These are phyloP conservation scores for Fusarium domesticum DNA, from an alignment of 2,329 filamentous ascomycete genomes.

Conservation along the genomic window DNA sequence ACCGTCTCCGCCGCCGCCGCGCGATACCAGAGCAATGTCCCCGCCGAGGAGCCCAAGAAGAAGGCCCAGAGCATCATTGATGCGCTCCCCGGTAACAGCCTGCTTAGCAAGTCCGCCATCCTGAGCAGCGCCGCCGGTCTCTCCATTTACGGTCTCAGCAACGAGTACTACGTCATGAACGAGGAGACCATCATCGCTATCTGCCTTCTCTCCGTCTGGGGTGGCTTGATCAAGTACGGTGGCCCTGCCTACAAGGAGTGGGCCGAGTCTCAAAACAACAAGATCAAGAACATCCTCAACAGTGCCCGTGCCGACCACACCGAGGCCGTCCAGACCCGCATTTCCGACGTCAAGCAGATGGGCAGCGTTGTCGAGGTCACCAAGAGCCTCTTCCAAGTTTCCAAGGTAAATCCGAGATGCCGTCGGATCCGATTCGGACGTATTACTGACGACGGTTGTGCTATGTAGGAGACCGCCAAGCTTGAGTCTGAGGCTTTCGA, in stretches of 20 bases:
- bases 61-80: constrained; percentile 97
- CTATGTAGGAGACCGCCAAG: constrained; percentile 81
- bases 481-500: constrained; percentile 96
- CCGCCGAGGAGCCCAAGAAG: constrained; percentile 86
- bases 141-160: constrained; percentile 94
- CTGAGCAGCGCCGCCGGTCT: constrained; percentile 89
- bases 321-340: constrained; percentile 89
- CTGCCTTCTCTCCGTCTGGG: constrained; percentile 91
- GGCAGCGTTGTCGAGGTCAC: constrained; percentile 92
- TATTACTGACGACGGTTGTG: constrained; percentile 25
- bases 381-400: constrained; percentile 95
- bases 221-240: constrained; percentile 85
- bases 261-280: constrained; percentile 83
- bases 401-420: constrained; percentile 66
- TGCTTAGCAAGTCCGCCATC: constrained; percentile 94
- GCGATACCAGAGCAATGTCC: constrained; percentile 73
- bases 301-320: constrained; percentile 92
- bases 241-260: constrained; percentile 90
- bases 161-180: constrained; percentile 99
- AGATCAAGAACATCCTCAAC: constrained; percentile 95
- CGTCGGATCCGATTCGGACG: constrained; percentile 6
- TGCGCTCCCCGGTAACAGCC: constrained; percentile 83
- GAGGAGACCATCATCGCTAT: constrained; percentile 96
- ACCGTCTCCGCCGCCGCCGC: constrained; percentile 66
- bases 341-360: constrained; percentile 93